A percentile compares a stretch with the other conserved stretches of the same genome.
Evolutionary conservation across 352 stramenopile species (phyloP).

Genomic region (Bremia lactucae): DNA sequence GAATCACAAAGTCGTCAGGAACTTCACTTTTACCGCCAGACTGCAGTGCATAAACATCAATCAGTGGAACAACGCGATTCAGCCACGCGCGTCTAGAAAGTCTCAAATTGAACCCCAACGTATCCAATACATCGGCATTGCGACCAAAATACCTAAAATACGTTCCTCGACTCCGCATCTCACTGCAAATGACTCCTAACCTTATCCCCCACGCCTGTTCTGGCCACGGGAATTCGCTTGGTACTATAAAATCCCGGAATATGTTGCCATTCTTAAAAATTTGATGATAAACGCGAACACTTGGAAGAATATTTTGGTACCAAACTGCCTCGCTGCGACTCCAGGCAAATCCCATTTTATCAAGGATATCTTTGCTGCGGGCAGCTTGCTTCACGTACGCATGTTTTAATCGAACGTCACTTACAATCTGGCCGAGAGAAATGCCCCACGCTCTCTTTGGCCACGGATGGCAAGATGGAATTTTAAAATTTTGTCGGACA

Average conservation of each 20-base stretch:
- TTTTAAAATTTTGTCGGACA: background rate
- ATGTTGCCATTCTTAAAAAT: background rate
- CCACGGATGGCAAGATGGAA: slow-evolving; percentile 1
- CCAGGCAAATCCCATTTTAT: background rate
- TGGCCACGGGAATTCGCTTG: background rate
- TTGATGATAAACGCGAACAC: background rate
- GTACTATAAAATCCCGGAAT: background rate
- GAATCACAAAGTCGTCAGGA: background rate
- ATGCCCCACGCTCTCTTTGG: background rate
- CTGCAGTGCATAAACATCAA: background rate
- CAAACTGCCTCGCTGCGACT: background rate
- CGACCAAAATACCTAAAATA: slow-evolving; percentile 1
- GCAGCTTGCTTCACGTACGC: slow-evolving; percentile 1
- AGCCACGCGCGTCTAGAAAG: background rate
- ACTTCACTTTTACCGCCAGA: background rate
- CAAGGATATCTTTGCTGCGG: background rate
- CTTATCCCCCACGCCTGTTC: background rate
- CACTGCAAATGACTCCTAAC: background rate
- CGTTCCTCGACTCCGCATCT: background rate
- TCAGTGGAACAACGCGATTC: background rate
- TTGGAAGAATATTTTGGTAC: background rate
- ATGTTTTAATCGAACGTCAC: background rate
- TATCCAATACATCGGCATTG: background rate
- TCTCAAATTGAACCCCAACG: background rate
- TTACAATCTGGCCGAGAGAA: background rate